Conservation (phyloP, 2,329 filamentous ascomycete species). For the Claviceps fusiformis region DNA sequence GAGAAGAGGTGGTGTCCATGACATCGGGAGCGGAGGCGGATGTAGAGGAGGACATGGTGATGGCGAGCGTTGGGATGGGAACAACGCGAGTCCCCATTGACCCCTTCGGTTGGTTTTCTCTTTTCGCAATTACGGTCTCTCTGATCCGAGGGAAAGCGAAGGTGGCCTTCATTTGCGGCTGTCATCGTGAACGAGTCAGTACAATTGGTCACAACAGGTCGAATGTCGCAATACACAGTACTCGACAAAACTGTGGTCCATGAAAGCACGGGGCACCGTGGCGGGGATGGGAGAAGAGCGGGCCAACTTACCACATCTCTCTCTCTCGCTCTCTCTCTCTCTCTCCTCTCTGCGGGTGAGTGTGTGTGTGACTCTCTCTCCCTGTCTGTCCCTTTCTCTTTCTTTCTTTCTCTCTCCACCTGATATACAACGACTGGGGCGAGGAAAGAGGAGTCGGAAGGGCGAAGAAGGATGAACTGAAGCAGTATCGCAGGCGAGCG, state of each 20-base stretch:
- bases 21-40: conserved; percentile 45
- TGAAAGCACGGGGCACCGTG: not conserved
- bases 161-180: not conserved
- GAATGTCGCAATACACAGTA: conserved; percentile 1
- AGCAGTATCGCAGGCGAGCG: not conserved
- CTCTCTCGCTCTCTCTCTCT: not conserved
- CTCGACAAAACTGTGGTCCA: not conserved
- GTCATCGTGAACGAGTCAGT: not conserved
- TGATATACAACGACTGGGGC: not conserved
- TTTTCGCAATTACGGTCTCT: not conserved
- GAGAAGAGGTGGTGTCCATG: conserved; percentile 47
- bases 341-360: too few relatives aligned
- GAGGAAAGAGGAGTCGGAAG: not conserved
- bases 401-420: not conserved
- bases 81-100: conserved; percentile 35
- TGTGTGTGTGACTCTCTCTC: not conserved
- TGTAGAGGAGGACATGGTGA: conserved; percentile 45
- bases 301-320: conserved; percentile 6
- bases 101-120: conserved; percentile 1
- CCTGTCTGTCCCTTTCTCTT: not conserved
- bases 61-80: conserved; percentile 41
- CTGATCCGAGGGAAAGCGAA: not conserved
- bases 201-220: not conserved
- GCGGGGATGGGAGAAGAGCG: not conserved
- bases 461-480: not conserved